phyloP scores from a whole-genome alignment of 495 filamentous ascomycete genomes.

The Penicillium coprophilum region DNA sequence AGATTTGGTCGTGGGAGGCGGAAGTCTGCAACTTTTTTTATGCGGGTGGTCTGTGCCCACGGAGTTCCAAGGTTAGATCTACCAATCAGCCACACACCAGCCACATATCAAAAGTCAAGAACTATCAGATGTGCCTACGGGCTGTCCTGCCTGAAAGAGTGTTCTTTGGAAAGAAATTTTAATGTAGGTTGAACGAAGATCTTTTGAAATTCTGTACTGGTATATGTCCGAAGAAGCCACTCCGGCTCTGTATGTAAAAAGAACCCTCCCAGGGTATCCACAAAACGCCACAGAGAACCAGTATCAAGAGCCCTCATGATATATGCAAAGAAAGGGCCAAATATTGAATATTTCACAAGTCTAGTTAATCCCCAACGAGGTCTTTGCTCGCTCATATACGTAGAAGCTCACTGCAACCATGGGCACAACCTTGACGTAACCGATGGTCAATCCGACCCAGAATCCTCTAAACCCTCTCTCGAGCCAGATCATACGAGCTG shows the following conservation, averaged over 20 bases:
- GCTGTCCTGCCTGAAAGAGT: neutral
- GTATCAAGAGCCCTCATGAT: constrained; percentile 8
- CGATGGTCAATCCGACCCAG: constrained; percentile 90
- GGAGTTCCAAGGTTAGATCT: neutral
- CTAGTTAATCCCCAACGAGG: constrained; percentile 64
- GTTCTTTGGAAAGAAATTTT: neutral
- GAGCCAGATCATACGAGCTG: constrained; percentile 65
- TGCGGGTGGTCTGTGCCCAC: constrained; percentile 30
- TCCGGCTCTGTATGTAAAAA: constrained; percentile 18
- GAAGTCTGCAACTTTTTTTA: constrained; percentile 28
- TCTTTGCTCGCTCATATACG: constrained; percentile 82
- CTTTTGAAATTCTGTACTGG: constrained; percentile 13
- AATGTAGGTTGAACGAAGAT: neutral
- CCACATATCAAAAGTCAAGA: neutral
- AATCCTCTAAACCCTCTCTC: constrained; percentile 81
- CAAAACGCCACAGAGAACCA: constrained; percentile 20
- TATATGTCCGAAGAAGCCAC: constrained; percentile 17
- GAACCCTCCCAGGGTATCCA: constrained; percentile 16
- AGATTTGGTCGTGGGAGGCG: neutral
- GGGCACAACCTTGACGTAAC: constrained; percentile 90
- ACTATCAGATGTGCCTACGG: neutral
- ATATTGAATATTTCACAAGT: constrained; percentile 8
- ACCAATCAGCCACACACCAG: neutral
- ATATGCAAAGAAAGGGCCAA: constrained; percentile 5
- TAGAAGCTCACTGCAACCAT: constrained; percentile 79